Conservation (phyloP, 2,329 filamentous ascomycete genomes). For the Fusarium sp. region DNA sequence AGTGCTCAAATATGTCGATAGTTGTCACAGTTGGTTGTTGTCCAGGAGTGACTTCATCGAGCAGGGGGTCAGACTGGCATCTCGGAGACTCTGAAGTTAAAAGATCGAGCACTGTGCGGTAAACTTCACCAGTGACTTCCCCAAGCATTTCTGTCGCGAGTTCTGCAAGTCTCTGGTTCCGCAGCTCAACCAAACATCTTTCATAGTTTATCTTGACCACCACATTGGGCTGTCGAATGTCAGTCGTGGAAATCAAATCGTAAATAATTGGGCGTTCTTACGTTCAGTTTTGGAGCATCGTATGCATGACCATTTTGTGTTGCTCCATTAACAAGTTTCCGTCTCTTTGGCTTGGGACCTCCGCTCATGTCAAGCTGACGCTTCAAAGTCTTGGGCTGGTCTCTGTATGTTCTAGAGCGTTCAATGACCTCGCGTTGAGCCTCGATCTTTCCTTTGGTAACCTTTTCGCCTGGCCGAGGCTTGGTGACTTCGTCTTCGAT, state of each 20-base stretch:
- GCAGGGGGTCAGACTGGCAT: slow-evolving; percentile 68
- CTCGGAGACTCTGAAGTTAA: slow-evolving; percentile 74
- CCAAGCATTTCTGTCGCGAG: slow-evolving; percentile 77
- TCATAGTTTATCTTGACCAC: slow-evolving; percentile 85
- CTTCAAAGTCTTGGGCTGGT: slow-evolving; percentile 62
- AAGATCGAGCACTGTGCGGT: slow-evolving; percentile 74
- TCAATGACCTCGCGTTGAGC: slow-evolving; percentile 65
- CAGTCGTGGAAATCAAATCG: slow-evolving; percentile 34
- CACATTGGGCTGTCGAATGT: slow-evolving; percentile 67
- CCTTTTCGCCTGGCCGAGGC: slow-evolving; percentile 53
- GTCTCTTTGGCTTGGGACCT: slow-evolving; percentile 57
- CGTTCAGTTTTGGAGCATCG: slow-evolving; percentile 61
- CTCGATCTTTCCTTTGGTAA: slow-evolving; percentile 71
- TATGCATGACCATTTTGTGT: slow-evolving; percentile 46
- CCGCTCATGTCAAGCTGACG: slow-evolving; percentile 58
- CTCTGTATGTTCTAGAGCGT: slow-evolving; percentile 62
- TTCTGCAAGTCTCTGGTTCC: slow-evolving; percentile 79
- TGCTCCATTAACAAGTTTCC: slow-evolving; percentile 62
- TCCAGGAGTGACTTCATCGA: slow-evolving; percentile 46
- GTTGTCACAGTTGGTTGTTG: slow-evolving; percentile 58
- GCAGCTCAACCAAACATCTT: slow-evolving; percentile 82
- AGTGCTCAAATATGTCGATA: slow-evolving; percentile 63
- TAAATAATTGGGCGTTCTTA: slow-evolving; percentile 49
- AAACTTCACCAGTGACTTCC: slow-evolving; percentile 79
- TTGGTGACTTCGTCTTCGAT: slow-evolving; percentile 71